These are phyloP conservation scores for Mycena epipterygia DNA, from an alignment of 768 basidiomycete genomes.

Conservation along the genomic window DNA sequence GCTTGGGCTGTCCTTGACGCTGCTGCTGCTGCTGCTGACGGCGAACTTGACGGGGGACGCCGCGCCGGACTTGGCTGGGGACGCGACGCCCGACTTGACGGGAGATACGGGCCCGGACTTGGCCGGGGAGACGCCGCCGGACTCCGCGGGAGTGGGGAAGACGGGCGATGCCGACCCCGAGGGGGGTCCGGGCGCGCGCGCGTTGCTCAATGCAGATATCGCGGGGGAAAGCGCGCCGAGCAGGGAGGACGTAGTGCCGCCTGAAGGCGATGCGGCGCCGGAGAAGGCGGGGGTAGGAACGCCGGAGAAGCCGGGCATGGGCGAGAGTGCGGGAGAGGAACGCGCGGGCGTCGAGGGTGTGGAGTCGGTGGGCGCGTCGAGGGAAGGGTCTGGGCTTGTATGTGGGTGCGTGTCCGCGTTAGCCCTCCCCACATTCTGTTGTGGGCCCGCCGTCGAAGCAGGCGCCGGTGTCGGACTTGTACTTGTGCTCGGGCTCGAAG, in stretches of 20 bases:
- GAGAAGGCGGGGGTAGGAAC: background rate
- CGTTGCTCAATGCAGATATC: background rate
- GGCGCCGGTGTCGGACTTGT: background rate
- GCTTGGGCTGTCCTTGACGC: background rate
- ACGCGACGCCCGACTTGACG: background rate
- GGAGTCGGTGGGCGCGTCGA: background rate
- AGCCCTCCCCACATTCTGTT: no score
- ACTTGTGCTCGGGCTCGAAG: background rate
- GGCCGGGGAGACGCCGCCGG: background rate
- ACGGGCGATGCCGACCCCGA: background rate
- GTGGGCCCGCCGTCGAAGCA: no score
- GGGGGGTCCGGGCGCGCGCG: background rate
- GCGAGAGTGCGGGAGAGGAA: background rate
- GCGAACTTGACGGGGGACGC: background rate
- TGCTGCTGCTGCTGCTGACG: background rate
- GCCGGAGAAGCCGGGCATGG: background rate
- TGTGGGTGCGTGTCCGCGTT: background rate
- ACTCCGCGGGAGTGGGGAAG: background rate
- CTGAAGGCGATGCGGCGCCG: background rate
- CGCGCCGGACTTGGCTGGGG: background rate
- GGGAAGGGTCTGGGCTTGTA: background rate
- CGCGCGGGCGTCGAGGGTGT: background rate
- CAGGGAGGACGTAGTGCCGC: no score
- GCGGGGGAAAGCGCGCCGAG: background rate
- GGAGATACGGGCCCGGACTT: background rate